Evolutionary conservation across 768 basidiomycete genomes (phyloP), one percentile per base, ranked within the genome.

Genomic region (Phylloporus sp.): DNA sequence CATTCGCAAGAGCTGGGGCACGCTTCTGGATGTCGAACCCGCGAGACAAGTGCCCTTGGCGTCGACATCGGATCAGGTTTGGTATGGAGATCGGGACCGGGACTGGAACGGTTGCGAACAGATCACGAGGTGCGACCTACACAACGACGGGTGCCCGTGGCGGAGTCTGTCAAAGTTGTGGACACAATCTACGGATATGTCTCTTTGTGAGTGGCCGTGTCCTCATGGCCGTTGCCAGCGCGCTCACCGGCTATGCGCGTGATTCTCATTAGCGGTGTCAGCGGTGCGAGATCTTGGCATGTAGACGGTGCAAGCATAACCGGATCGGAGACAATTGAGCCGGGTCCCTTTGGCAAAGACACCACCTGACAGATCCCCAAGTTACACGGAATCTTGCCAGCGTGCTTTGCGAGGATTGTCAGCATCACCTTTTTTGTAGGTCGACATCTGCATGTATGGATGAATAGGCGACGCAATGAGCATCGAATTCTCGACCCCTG

Each of bases 121-220:
- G 73, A 79, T 48, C 84, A 85, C 55, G 71, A 80, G n/a, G 3
- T 86, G 84, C 46, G 15, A 49, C 11, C 65, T 4, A 64, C 62
- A 36, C 39, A 15, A 1, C 82, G 81, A 79, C 61, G 54, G 21
- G 71, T 0, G 1, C 57, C 3, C 78, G 78, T 0, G 70, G 68
- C 0, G 76, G 73, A 5, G 38, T 22, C 10, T 82, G 81, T 42
- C 72, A 79, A 42, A 68, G 59, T 45, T 82, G 81, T 49, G 57
- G 63, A 13, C 46, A 60, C 38, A 43, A 63, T 40, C 56, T 82
- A 9, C 70, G 63, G 0, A 13, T 60, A 2, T 83, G 69, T 61
- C 62, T 84, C 33, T 62, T 76, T 56, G 82, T 84, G 50, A 59
- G 77, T 67, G 20, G 4, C n/a, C 0, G 11, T 14, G 18, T 5